Evolutionary conservation across 805 yeast species (phyloP).

Genomic region (Starmerella khaoyaiensis): DNA sequence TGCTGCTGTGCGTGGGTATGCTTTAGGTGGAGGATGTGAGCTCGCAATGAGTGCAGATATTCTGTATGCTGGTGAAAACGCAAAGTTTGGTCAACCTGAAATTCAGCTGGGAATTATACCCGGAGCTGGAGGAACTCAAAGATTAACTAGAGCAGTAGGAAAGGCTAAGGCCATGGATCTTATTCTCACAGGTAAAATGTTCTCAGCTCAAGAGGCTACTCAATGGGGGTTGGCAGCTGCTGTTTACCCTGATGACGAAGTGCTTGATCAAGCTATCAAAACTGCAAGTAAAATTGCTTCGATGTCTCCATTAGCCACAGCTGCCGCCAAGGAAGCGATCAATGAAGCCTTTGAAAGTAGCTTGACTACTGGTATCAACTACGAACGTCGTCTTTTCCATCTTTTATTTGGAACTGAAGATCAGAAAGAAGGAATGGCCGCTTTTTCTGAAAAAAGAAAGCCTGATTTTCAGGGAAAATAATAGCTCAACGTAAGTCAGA

Average conservation of each 20-base stretch:
- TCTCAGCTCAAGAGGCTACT: conserved; percentile 35
- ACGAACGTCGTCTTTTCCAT: conserved; percentile 37
- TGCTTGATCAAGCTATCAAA: conserved; percentile 34
- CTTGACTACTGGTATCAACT: conserved; percentile 31
- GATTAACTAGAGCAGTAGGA: conserved; percentile 38
- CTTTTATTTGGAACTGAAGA: conserved; percentile 35
- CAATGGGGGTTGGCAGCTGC: conserved; percentile 39
- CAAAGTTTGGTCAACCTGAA: conserved; percentile 44
- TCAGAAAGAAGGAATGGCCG: conserved; percentile 40
- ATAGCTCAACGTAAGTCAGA: neutral
- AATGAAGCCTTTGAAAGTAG: conserved; percentile 31
- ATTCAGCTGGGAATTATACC: conserved; percentile 41
- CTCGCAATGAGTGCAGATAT: conserved; percentile 43
- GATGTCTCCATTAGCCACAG: conserved; percentile 34
- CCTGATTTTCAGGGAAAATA: conserved; percentile 29
- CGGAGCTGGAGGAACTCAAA: conserved; percentile 43
- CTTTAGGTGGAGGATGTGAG: conserved; percentile 47
- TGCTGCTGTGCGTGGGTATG: conserved; percentile 44
- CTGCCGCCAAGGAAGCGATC: conserved; percentile 37
- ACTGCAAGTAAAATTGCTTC: conserved; percentile 34
- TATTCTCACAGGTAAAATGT: conserved; percentile 36
- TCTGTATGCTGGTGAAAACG: conserved; percentile 37
- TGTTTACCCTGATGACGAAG: conserved; percentile 30
- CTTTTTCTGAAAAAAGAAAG: conserved; percentile 37
- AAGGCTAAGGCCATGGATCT: conserved; percentile 39